Percentiles rank a stretch among this genome's conserved stretches.
Conservation (phyloP, 495 filamentous ascomycete species). For the Trichoderma parareesei region DNA sequence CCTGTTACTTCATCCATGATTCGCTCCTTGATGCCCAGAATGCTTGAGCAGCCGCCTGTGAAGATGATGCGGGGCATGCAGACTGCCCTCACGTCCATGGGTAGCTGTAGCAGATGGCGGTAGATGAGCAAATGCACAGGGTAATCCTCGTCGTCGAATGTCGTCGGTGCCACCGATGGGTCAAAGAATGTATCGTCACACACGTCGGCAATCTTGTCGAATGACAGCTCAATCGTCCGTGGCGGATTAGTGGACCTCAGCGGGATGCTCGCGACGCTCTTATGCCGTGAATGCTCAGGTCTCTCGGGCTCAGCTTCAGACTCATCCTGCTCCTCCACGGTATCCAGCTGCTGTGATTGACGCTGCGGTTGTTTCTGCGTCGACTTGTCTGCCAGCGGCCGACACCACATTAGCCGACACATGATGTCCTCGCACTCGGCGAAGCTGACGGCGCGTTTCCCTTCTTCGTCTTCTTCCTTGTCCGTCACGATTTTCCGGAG, state of each 20-base stretch:
- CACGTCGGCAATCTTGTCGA: slow-evolving; percentile 60
- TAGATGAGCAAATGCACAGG: slow-evolving; percentile 69
- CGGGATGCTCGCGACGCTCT: slow-evolving; percentile 32
- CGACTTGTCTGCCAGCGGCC: slow-evolving; percentile 21
- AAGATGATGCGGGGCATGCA: slow-evolving; percentile 91
- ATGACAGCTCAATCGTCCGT: slow-evolving; percentile 52
- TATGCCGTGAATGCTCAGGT: background rate
- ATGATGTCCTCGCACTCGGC: slow-evolving; percentile 73
- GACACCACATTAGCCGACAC: slow-evolving; percentile 71
- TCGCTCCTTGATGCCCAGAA: slow-evolving; percentile 74
- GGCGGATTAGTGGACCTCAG: slow-evolving; percentile 40
- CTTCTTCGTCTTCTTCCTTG: slow-evolving; percentile 15
- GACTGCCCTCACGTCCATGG: slow-evolving; percentile 69
- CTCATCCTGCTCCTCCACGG: slow-evolving; percentile 43
- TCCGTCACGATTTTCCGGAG: slow-evolving; percentile 34
- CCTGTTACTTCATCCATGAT: slow-evolving; percentile 64
- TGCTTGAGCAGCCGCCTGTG: slow-evolving; percentile 70
- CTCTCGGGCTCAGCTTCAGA: slow-evolving; percentile 11
- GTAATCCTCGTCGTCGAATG: slow-evolving; percentile 76
- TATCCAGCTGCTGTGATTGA: slow-evolving; percentile 29
- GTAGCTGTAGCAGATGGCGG: slow-evolving; percentile 61
- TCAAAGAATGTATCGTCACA: slow-evolving; percentile 71
- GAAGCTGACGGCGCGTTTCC: slow-evolving; percentile 43
- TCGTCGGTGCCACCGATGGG: slow-evolving; percentile 31
- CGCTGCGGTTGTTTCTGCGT: slow-evolving; percentile 18